phyloP scores from a whole-genome alignment of 306 rosid genomes.

The Rosa persica region DNA sequence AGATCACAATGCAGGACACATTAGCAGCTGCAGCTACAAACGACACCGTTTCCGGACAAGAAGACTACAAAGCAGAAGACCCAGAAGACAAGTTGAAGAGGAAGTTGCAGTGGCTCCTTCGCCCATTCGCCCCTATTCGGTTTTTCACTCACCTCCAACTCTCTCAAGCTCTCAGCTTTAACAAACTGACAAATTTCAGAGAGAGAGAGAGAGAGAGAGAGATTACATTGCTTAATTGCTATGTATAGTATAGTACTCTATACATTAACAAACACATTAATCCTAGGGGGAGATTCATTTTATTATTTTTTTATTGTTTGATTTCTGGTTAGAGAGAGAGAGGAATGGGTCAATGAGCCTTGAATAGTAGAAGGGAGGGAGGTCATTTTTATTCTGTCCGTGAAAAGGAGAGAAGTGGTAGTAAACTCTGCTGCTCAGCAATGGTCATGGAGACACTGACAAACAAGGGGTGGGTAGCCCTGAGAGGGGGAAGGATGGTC shows the following conservation, averaged over 20 bases:
- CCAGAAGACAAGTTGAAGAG: constrained; percentile 35
- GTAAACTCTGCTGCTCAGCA: constrained; percentile 1
- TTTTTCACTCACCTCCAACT: constrained; percentile 12
- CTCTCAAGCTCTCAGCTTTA: neutral
- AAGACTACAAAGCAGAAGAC: constrained; percentile 26
- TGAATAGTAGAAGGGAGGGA: constrained; percentile 9
- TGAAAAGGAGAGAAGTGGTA: constrained; percentile 29
- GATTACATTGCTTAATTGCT: constrained; percentile 17
- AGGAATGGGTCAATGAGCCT: constrained; percentile 28
- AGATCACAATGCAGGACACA: constrained; percentile 40
- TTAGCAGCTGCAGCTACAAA: constrained; percentile 28
- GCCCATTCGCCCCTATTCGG: constrained; percentile 47
- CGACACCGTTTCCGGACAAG: constrained; percentile 49
- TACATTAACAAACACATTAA: constrained; percentile 7
- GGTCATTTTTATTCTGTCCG: neutral
- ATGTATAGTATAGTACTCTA: neutral
- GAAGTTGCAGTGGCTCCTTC: constrained; percentile 74
- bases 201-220: neutral
- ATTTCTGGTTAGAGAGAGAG: neutral
- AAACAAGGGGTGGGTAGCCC: constrained; percentile 12
- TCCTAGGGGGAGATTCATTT: constrained; percentile 3
- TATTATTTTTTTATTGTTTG: neutral
- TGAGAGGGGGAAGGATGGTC: constrained; percentile 14
- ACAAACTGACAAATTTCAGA: constrained; percentile 38
- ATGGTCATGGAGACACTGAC: neutral